Conservation (phyloP, 2,329 filamentous ascomycete genomes). For the Colletotrichum sp. region DNA sequence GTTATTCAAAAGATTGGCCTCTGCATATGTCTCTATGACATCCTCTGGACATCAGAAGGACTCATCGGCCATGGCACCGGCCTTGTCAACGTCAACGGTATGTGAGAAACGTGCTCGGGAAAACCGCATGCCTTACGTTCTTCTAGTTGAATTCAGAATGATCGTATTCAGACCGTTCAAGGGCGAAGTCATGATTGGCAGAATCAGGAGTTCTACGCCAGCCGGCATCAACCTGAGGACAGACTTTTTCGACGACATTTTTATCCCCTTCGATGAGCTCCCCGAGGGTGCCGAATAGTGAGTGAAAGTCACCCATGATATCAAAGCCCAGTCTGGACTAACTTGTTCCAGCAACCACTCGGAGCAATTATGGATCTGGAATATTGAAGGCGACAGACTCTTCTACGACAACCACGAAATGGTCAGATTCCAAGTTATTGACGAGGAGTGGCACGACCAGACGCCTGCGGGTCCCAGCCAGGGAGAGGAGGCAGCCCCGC, state of each 20-base stretch:
- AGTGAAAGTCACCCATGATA: constrained; percentile 34
- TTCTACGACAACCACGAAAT: constrained; percentile 92
- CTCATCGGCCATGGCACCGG: constrained; percentile 92
- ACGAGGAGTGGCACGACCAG: constrained; percentile 92
- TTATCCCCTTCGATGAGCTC: constrained; percentile 75
- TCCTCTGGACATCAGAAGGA: constrained; percentile 88
- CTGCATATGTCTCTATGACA: constrained; percentile 91
- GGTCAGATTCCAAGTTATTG: constrained; percentile 83
- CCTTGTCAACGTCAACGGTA: constrained; percentile 92
- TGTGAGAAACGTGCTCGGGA: background rate
- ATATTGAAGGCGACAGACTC: constrained; percentile 73
- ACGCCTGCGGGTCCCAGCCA: constrained; percentile 72
- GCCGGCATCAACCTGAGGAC: constrained; percentile 80
- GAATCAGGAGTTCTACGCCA: constrained; percentile 76
- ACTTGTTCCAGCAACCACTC: constrained; percentile 64
- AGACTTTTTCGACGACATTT: constrained; percentile 94
- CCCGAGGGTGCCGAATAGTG: constrained; percentile 81
- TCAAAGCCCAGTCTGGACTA: constrained; percentile 16
- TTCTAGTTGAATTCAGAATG: constrained; percentile 87
- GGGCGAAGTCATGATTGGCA: constrained; percentile 86
- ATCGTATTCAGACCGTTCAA: constrained; percentile 96
- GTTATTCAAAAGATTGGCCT: constrained; percentile 94
- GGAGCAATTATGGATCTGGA: constrained; percentile 87
- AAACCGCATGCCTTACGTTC: constrained; percentile 15
- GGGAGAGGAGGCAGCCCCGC: constrained; percentile 63